These are phyloP conservation scores for Ricinus communis DNA, from an alignment of 345 rosid genomes.

Conservation along the genomic window DNA sequence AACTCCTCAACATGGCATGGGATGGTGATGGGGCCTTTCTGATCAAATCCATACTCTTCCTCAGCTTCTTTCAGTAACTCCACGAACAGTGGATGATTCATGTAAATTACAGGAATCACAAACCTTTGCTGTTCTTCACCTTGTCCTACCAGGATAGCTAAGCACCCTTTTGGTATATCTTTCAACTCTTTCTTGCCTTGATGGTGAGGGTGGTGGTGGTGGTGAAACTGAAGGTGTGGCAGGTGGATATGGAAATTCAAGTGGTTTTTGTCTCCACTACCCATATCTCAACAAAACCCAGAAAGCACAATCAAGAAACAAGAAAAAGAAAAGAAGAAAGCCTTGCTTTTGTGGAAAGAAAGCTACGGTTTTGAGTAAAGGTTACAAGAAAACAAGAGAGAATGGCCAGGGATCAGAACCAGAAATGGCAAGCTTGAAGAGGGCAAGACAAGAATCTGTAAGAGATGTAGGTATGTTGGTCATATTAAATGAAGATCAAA, in stretches of 20 bases:
- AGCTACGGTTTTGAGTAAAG: not conserved
- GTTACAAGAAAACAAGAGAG: conserved; percentile 41
- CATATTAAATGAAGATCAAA: conserved; percentile 49
- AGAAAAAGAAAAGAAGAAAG: not conserved
- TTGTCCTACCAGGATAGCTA: conserved; percentile 77
- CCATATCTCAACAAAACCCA: conserved; percentile 28
- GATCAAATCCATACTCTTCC: conserved; percentile 76
- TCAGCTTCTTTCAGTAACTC: conserved; percentile 68
- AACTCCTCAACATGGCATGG: conserved; percentile 86
- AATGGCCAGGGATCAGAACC: conserved; percentile 93
- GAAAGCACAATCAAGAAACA: not conserved
- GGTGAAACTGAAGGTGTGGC: conserved; percentile 38
- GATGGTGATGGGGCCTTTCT: conserved; percentile 72
- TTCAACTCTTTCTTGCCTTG: conserved; percentile 27
- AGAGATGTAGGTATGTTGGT: conserved; percentile 84
- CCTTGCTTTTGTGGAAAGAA: not conserved
- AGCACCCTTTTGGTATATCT: conserved; percentile 69
- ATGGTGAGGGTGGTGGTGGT: conserved; percentile 21
- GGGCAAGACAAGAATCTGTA: conserved; percentile 66
- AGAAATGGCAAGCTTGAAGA: conserved; percentile 73
- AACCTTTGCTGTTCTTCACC: conserved; percentile 69
- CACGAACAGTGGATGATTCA: conserved; percentile 77
- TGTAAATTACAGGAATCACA: conserved; percentile 70
- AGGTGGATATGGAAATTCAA: conserved; percentile 45
- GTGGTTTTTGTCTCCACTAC: conserved; percentile 34